Base-by-base conservation (phyloP, 1,284 basidiomycete genomes). In the Sporisorium exsertum region DNA sequence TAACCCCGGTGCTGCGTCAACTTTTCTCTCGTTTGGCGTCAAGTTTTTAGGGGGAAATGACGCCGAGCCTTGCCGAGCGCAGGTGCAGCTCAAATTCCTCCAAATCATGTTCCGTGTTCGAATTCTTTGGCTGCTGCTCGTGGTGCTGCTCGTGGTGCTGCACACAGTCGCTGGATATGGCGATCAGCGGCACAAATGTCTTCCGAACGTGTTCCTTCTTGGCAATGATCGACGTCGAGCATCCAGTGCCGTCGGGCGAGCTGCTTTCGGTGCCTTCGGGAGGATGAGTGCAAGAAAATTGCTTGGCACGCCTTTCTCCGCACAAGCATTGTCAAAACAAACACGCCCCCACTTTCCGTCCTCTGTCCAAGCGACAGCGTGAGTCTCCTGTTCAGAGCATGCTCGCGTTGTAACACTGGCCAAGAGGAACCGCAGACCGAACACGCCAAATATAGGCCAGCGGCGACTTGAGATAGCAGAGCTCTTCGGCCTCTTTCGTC, bases 81-180 rank as follows among this genome's bases (percentile, higher is more conserved):
- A 68, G 50, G 65, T 68, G 65, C 65, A 68, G 50, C 18, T 50
- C 40, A 51, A 69, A 69, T 69, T 63, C 66, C 66, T 63, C 35
- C n/a, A 20, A 6, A 16, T 27, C 15, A 12, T 13, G 10, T 18
- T 16, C 37, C 37, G 33, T 13, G 29, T 32, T 32, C 9, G 13
- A 35, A 9, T 15, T 35, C 33, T 9, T 32, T 32, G 29, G 29
- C 29, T 5, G 29, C 29, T 32, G 5, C 29, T 5, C 5, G 5
- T 32, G 5, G 5, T 5, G 29, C 29, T 32, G 29, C 29, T n/a
- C n/a, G n/a, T n/a, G 29, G 10, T 10, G 10, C 29, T 32, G 10
- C 29, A 32, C 29, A 32, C 32, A 6, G 32, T 10, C 35, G 35
- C 9, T 43, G 18, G n/a, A 4, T 6, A 20, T 15, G 40, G 7